phyloP scores from a whole-genome alignment of 306 rosid species.

The Crotalaria pallida region DNA sequence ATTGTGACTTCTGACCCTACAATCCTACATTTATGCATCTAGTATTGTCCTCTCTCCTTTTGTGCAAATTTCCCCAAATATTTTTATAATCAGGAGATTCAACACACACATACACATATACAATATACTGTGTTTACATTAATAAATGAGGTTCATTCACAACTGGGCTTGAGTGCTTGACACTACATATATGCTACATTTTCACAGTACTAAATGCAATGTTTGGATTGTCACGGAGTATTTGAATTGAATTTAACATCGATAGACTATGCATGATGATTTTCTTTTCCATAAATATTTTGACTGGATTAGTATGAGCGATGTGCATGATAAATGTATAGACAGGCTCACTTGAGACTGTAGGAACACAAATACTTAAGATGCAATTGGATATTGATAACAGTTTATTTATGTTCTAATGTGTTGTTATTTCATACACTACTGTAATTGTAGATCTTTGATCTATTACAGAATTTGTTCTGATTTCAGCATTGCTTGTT shows the following conservation, averaged over 20 bases:
- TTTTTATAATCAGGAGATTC: no score
- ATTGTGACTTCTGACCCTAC: constrained; percentile 17
- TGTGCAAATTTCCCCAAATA: background rate
- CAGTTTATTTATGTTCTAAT: background rate
- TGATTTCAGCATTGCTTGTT: constrained; percentile 1
- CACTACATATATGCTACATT: background rate
- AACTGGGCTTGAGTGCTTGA: background rate
- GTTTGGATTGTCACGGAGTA: background rate
- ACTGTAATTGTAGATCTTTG: background rate
- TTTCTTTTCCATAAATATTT: background rate
- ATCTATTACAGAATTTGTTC: background rate
- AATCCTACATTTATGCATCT: background rate
- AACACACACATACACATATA: no score
- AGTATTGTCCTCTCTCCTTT: background rate
- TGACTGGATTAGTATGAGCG: background rate
- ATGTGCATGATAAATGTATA: background rate
- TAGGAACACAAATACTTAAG: background rate
- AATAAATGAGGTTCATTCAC: background rate
- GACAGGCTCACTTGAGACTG: constrained; percentile 4
- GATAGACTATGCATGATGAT: background rate
- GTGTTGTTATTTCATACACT: background rate
- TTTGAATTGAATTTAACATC: constrained; percentile 16
- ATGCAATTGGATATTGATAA: background rate
- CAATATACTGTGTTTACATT: no score
- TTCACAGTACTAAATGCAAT: background rate